Base-by-base conservation (phyloP, 768 basidiomycete species). In the Mrakia frigida region DNA sequence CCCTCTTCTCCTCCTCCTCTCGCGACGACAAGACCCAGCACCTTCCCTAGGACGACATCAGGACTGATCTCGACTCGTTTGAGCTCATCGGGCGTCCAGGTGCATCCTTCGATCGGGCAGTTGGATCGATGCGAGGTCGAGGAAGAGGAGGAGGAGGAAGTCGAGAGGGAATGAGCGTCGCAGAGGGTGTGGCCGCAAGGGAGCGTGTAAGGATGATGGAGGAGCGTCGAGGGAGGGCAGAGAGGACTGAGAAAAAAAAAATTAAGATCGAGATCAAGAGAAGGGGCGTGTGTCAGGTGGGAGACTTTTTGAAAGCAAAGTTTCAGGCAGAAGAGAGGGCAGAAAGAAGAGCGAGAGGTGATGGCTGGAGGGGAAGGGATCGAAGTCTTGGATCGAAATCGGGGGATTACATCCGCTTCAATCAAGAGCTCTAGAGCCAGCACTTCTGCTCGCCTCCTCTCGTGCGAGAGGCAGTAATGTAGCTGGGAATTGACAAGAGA, bases 101-200 rank as follows among this genome's bases (percentile, higher is more conserved):
- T 70, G 46, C 46, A 70, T 31, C 46, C 46, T 28, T 46, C 31
- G 31, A 56, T 56, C 33, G 31, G 52, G 23, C 35, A 73, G 77
- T n/a, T 78, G 56, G 79, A 78, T 53, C 46, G 35, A 56, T 41
- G 41, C 28, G 69, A 50, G 50, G 69, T 46, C 1, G 46, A 31
- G 50, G 69, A 28, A 10, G 69, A 43, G 10, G 35, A 21, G 16
- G 43, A 31, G 28, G 69, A 13, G 69, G 31, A 33, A 33, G 69
- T n/a, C 3, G 69, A 70, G 43, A 70, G 28, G 43, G 50, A 70
- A 28, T 56, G 78, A 23, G 50, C 31, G n/a, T 31, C 68, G 46
- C 74, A 97, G 78, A 95, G 78, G 31, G 93, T 87, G 82, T 97
- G 94, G 73, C 94, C 94, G 81, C 94, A 97, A 80, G 85, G 87